Conservation (phyloP, 305 asterid genomes). For the Fraxinus nigra region DNA sequence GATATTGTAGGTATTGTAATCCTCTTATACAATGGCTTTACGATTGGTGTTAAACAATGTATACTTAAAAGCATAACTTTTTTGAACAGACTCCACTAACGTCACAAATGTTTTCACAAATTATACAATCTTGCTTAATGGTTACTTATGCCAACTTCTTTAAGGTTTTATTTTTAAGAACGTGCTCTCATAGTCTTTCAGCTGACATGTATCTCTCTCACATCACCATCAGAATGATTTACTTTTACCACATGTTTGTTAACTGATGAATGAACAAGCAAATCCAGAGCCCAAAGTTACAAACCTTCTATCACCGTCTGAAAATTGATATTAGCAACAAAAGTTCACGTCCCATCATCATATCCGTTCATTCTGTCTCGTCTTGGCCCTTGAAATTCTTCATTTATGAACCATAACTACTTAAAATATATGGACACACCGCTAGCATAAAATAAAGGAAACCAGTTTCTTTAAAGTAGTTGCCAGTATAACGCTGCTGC, state of each 20-base stretch:
- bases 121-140: background rate
- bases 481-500: background rate
- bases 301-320: background rate
- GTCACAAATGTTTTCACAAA: background rate
- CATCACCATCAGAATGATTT: background rate
- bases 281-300: background rate
- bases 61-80: slow-evolving; percentile 5
- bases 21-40: slow-evolving; percentile 26
- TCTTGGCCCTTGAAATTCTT: background rate
- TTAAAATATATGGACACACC: background rate
- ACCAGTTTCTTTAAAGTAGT: background rate
- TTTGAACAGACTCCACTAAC: background rate
- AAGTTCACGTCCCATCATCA: background rate
- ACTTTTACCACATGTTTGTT: background rate
- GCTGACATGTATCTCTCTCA: background rate
- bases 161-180: background rate
- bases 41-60: background rate
- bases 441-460: background rate
- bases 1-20: slow-evolving; percentile 88
- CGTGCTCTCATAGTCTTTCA: background rate
- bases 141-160: background rate
- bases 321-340: background rate
- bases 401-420: background rate
- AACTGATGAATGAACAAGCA: background rate
- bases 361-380: background rate